Evolutionary conservation across 768 basidiomycete genomes (phyloP).

Genomic region (Lepiota venenata): DNA sequence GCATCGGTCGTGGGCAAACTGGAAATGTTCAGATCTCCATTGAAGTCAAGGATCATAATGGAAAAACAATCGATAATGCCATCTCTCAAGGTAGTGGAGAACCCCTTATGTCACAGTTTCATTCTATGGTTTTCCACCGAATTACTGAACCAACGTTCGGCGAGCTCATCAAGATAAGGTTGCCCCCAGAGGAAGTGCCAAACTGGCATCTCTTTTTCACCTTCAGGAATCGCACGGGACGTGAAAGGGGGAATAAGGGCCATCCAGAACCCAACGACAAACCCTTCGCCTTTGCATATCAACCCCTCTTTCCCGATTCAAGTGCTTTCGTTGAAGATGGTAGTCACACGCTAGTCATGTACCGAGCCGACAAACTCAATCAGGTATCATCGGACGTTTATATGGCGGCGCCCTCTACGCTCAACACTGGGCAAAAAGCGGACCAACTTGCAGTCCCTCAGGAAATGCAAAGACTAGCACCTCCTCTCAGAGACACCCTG

Average conservation of each 20-base stretch:
- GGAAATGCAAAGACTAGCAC: slow-evolving; percentile 62
- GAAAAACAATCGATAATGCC: slow-evolving; percentile 61
- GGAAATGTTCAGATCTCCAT: slow-evolving; percentile 86
- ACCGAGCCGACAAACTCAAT: slow-evolving; percentile 70
- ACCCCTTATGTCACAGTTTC: slow-evolving; percentile 71
- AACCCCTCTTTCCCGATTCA: slow-evolving; percentile 78
- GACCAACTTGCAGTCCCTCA: slow-evolving; percentile 58
- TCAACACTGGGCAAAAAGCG: slow-evolving; percentile 49
- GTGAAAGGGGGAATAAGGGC: slow-evolving; percentile 27
- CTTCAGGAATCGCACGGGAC: slow-evolving; percentile 70
- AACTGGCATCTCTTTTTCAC: slow-evolving; percentile 94
- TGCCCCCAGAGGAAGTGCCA: slow-evolving; percentile 65
- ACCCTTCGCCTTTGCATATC: slow-evolving; percentile 90
- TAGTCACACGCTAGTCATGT: slow-evolving; percentile 79
- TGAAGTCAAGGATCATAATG: slow-evolving; percentile 80
- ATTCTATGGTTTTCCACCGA: slow-evolving; percentile 88
- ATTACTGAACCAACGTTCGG: slow-evolving; percentile 90
- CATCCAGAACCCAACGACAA: slow-evolving; percentile 49
- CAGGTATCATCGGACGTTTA: slow-evolving; percentile 69
- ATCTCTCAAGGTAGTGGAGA: slow-evolving; percentile 88
- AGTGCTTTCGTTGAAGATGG: slow-evolving; percentile 87
- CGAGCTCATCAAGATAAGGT: slow-evolving; percentile 84
- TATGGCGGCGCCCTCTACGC: slow-evolving; percentile 62
- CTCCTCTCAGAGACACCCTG: slow-evolving; percentile 73
- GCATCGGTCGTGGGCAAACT: slow-evolving; percentile 52